Base-by-base conservation (phyloP, 2,329 filamentous ascomycete genomes). In the Talaromyces islandicus region DNA sequence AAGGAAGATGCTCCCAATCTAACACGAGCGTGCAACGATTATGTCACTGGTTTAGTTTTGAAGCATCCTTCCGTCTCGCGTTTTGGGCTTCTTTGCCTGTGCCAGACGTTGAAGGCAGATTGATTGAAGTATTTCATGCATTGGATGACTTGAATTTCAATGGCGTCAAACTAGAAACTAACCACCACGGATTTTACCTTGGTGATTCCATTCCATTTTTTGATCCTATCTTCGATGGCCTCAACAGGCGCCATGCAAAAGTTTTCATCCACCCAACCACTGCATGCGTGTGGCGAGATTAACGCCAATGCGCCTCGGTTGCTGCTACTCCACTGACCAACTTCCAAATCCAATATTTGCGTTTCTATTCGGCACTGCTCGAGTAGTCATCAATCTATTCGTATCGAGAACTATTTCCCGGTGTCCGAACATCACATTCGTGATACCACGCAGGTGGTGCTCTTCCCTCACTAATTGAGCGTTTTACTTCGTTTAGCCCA, bases 181-280 rank as follows among this genome's bases (percentile, higher is more conserved):
- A 85, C 60, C 76, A 76, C 25, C 77, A 82, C 53, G 82, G 82
- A 6, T 64, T 76, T 12, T 85, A 85, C 64, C 68, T 84, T 0
- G 83, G 83, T 3, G 77, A 82, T 61, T 61, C 69, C 0, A 64
- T 63, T n/a, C n/a, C n/a, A n/a, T n/a, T n/a, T 1, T 73, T 85
- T 29, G 75, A 78, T 24, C 68, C 72, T 0, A 71, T 85, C 12
- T 84, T 82, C 62, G 72, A 77, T 1, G 78, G 76, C 38, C 67
- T 85, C 27, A 78, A 84, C 58, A 64, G 68, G 2, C 67, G 79
- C 1, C 72, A 78, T 4, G 79, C 79, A 0, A 78, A 75, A 1
- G 72, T 84, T 0, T 85, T 85, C 66, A 78, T 84, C 52, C 83
- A 85, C 59, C 82, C 81, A 0, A 84, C 81, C n/a, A 56, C 58